phyloP scores from a whole-genome alignment of 106 monocot genomes.

The Platanthera guangdongensis region DNA sequence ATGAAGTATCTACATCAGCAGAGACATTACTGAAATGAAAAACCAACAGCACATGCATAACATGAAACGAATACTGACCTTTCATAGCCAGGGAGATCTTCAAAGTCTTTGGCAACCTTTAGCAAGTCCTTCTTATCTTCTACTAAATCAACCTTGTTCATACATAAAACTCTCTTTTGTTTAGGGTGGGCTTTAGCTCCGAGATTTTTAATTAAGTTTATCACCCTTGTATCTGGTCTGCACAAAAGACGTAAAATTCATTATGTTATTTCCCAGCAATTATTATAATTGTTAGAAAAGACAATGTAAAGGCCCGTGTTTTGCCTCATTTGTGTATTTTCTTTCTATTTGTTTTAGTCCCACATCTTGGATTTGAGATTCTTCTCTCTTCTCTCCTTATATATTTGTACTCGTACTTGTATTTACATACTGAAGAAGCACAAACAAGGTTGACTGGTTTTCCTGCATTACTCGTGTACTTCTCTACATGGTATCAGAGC shows the following conservation, averaged over 20 bases:
- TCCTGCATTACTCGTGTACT: too few species aligned
- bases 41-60: neutral
- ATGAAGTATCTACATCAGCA: constrained; percentile 69
- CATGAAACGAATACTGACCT: constrained; percentile 28
- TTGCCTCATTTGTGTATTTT: too few species aligned
- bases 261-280: neutral
- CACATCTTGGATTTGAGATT: too few species aligned
- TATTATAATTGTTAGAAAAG: neutral
- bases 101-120: constrained; percentile 91
- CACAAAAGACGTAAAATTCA: constrained; percentile 7
- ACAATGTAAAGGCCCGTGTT: too few species aligned
- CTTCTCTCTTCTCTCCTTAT: too few species aligned
- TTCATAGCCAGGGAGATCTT: constrained; percentile 85
- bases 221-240: constrained; percentile 74
- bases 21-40: constrained; percentile 8
- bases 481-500: too few species aligned
- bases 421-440: too few species aligned
- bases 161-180: constrained; percentile 83
- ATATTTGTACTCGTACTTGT: too few species aligned
- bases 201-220: constrained; percentile 71
- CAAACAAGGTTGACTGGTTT: too few species aligned
- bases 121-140: constrained; percentile 79
- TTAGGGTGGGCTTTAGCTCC: constrained; percentile 47
- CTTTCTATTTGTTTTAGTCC: too few species aligned
- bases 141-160: constrained; percentile 96